These are phyloP conservation scores for Saturnispora kantuleensis DNA, from an alignment of 805 yeast species.

Conservation along the genomic window DNA sequence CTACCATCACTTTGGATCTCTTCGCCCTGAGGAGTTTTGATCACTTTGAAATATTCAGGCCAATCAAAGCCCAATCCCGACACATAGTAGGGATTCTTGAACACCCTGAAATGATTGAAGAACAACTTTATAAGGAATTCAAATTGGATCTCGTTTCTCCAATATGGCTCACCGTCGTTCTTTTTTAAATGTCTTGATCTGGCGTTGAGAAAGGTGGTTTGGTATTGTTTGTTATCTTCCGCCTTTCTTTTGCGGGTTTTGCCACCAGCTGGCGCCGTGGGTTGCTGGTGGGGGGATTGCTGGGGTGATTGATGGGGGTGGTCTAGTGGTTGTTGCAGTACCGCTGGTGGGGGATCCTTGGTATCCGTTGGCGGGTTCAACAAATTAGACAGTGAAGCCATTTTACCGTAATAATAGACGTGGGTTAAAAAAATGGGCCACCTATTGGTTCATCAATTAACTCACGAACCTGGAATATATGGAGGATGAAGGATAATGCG, in stretches of 20 bases:
- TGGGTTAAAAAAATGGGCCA: too few relatives aligned
- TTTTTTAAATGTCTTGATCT: constrained; percentile 62
- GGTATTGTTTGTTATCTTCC: constrained; percentile 17
- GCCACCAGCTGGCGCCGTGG: too few relatives aligned
- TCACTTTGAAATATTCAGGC: constrained; percentile 23
- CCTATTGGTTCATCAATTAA: too few relatives aligned
- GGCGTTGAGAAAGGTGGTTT: constrained; percentile 23
- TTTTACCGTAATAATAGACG: too few relatives aligned
- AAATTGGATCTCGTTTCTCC: constrained; percentile 81
- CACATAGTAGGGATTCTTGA: constrained; percentile 48
- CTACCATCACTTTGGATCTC: constrained; percentile 25
- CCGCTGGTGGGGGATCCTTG: too few relatives aligned
- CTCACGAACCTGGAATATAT: too few relatives aligned
- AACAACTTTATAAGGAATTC: constrained; percentile 62
- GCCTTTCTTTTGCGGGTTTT: neutral
- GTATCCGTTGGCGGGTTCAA: constrained; percentile 6
- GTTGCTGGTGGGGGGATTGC: too few relatives aligned
- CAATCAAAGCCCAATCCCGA: constrained; percentile 29
- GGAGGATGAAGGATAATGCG: too few relatives aligned
- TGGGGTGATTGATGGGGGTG: too few relatives aligned
- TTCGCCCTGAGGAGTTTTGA: constrained; percentile 19
- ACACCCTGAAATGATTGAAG: constrained; percentile 51
- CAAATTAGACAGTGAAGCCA: constrained; percentile 10
- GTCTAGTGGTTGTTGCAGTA: too few relatives aligned
- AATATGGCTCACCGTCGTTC: constrained; percentile 84